Evolutionary conservation across 1,139 yeast species (phyloP).

Genomic region (Yamadazyma friedrichii): DNA sequence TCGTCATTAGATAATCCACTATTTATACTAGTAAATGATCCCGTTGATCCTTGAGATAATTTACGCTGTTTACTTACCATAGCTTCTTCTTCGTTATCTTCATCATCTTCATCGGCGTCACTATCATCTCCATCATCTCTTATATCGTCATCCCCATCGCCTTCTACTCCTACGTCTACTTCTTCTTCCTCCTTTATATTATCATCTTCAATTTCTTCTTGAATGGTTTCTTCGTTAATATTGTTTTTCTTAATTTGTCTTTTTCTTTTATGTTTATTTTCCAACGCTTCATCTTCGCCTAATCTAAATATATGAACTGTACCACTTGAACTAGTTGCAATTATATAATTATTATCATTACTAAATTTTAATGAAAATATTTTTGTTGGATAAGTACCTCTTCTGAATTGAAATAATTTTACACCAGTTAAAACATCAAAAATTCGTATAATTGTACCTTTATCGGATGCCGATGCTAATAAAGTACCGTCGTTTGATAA

Average conservation of each 20-base stretch:
- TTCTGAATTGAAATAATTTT: slow-evolving; percentile 82
- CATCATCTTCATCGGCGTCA: slow-evolving; percentile 10
- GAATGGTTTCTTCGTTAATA: slow-evolving; percentile 30
- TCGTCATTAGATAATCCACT: slow-evolving; percentile 35
- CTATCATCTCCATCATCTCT: slow-evolving; percentile 27
- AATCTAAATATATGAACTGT: slow-evolving; percentile 88
- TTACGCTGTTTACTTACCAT: slow-evolving; percentile 33
- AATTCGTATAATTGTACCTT: slow-evolving; percentile 89
- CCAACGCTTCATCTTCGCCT: slow-evolving; percentile 58
- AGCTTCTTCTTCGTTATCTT: slow-evolving; percentile 9
- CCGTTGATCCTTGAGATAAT: slow-evolving; percentile 40
- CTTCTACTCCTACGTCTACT: slow-evolving; percentile 20
- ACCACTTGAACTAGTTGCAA: slow-evolving; percentile 87
- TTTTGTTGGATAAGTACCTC: slow-evolving; percentile 92
- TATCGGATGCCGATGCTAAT: slow-evolving; percentile 91
- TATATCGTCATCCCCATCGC: slow-evolving; percentile 15
- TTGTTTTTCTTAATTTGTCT: slow-evolving; percentile 19
- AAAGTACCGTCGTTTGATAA: slow-evolving; percentile 79
- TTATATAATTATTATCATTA: slow-evolving; percentile 66
- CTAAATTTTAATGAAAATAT: slow-evolving; percentile 85
- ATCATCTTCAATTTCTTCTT: slow-evolving; percentile 24
- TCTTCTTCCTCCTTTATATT: slow-evolving; percentile 17
- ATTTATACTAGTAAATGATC: slow-evolving; percentile 36
- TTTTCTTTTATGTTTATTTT: slow-evolving; percentile 36
- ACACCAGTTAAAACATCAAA: slow-evolving; percentile 83